These are phyloP conservation scores for Nasturtium officinale DNA, from an alignment of 345 rosid species.

Conservation along the genomic window DNA sequence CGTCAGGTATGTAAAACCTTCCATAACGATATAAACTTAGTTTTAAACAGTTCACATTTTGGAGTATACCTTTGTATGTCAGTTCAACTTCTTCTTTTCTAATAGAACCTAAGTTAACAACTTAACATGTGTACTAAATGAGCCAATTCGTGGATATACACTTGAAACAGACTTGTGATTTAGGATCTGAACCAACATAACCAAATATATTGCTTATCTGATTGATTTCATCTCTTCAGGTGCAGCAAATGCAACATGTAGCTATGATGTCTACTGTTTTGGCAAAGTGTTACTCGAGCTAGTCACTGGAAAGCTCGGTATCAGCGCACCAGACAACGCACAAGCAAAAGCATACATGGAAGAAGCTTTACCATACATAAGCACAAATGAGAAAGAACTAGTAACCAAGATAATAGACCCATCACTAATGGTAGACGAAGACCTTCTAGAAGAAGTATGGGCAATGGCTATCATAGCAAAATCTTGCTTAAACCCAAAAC, in stretches of 20 bases:
- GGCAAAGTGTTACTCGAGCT: constrained; percentile 95
- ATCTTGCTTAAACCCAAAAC: constrained; percentile 94
- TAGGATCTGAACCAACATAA: constrained; percentile 1
- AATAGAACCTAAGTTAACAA: neutral
- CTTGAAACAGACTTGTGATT: neutral
- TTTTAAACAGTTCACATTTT: neutral
- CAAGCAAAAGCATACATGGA: constrained; percentile 71
- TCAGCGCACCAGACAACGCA: constrained; percentile 66
- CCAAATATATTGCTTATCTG: neutral
- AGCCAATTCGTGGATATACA: neutral
- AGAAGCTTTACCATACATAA: constrained; percentile 73
- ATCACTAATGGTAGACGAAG: constrained; percentile 84
- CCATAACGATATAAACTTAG: neutral
- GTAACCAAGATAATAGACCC: constrained; percentile 91
- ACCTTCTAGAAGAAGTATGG: constrained; percentile 97
- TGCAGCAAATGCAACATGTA: constrained; percentile 59
- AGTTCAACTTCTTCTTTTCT: neutral
- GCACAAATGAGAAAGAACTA: constrained; percentile 87
- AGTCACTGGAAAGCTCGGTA: constrained; percentile 93
- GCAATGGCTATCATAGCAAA: constrained; percentile 96
- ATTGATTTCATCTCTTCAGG: constrained; percentile 46
- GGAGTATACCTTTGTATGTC: neutral
- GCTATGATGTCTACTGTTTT: constrained; percentile 90
- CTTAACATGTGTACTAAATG: neutral
- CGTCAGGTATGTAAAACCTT: constrained; percentile 62